phyloP scores from a whole-genome alignment of 129 eudicot species.

The Lactuca sativa region DNA sequence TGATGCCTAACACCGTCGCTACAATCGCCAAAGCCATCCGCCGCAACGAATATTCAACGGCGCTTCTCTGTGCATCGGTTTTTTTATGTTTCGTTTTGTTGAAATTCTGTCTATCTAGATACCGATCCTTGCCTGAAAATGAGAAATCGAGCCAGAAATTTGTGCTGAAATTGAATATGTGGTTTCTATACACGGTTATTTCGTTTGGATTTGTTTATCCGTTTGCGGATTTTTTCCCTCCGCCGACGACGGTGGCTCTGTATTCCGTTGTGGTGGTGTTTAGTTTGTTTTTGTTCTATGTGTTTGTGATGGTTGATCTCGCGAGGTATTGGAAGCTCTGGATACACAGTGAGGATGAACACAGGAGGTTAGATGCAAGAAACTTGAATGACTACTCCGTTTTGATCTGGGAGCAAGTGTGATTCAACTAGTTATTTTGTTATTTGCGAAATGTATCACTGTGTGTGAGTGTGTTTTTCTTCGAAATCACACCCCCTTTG shows the following conservation, averaged over 20 bases:
- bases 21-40: not conserved
- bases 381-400: not conserved
- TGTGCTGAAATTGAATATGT: not conserved
- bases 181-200: not conserved
- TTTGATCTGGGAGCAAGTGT: not conserved
- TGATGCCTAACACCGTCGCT: not conserved
- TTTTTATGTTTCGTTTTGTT: not conserved
- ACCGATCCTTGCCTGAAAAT: not conserved
- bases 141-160: conserved; percentile 1
- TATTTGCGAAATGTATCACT: not conserved
- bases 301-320: not conserved
- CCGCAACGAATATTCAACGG: not conserved
- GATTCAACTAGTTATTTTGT: not conserved
- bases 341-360: not conserved
- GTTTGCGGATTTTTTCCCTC: not conserved
- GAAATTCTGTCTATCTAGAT: not conserved
- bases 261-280: conserved; percentile 1
- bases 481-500: not conserved
- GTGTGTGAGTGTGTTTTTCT: not conserved
- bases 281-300: not conserved
- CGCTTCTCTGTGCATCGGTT: not conserved
- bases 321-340: not conserved
- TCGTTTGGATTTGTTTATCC: conserved; percentile 4
- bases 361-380: not conserved
- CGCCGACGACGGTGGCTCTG: not conserved